Evolutionary conservation across 2,329 filamentous ascomycete species (phyloP).

Genomic region (Chaetomiaceae sp.): DNA sequence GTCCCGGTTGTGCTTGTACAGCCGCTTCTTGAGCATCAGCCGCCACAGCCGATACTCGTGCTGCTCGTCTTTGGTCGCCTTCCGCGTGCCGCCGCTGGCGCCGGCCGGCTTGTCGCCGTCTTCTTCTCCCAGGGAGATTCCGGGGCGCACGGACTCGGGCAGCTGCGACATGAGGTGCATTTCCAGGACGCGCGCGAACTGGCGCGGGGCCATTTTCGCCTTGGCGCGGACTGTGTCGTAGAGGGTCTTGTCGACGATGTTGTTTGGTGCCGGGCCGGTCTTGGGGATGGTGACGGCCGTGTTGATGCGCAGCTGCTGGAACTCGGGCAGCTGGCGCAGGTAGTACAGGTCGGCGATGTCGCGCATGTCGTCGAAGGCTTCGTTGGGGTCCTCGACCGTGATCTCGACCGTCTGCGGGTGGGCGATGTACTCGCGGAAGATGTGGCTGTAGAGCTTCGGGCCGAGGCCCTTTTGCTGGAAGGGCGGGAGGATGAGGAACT

Average conservation of each 20-base stretch:
- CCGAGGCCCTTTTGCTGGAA: slow-evolving; percentile 81
- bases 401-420: slow-evolving; percentile 72
- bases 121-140: slow-evolving; percentile 41
- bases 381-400: slow-evolving; percentile 91
- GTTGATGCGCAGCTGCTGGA: slow-evolving; percentile 54
- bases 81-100: too few relatives aligned
- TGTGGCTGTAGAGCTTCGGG: slow-evolving; percentile 71
- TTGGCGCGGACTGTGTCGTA: slow-evolving; percentile 55
- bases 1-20: slow-evolving; percentile 72
- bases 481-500: slow-evolving; percentile 86
- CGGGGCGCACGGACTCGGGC: slow-evolving; percentile 52
- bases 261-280: slow-evolving; percentile 42
- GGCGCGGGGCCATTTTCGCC: slow-evolving; percentile 70
- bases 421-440: slow-evolving; percentile 66
- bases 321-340: slow-evolving; percentile 56
- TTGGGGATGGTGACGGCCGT: slow-evolving; percentile 45
- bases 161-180: slow-evolving; percentile 66
- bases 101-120: slow-evolving; percentile 16
- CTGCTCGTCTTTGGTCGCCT: slow-evolving; percentile 53
- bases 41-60: slow-evolving; percentile 67
- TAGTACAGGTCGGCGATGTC: slow-evolving; percentile 69
- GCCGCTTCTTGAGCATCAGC: slow-evolving; percentile 68
- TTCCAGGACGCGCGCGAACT: slow-evolving; percentile 70
- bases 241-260: slow-evolving; percentile 55
- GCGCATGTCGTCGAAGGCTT: slow-evolving; percentile 74